Evolutionary conservation across 2,329 filamentous ascomycete genomes (phyloP), one percentile per base, ranked within the genome.

Genomic region (Alternaria metachromatica): DNA sequence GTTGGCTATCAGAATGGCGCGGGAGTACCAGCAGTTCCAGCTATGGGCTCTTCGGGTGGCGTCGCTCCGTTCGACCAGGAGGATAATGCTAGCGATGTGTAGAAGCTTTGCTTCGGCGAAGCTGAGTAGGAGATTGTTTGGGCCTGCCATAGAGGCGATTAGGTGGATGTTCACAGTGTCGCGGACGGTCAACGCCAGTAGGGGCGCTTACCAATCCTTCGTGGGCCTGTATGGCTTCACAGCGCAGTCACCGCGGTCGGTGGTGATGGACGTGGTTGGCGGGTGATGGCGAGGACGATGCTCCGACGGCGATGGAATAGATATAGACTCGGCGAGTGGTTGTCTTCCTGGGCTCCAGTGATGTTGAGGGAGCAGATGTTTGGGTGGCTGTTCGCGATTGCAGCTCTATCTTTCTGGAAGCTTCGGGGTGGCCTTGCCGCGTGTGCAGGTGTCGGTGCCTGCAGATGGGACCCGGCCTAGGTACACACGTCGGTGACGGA

Each of bases 71-170:
- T 77, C 66, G 53, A 78, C 46, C 23, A 75, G 64, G 46, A 76
- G 65, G 13, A 76, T 49, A n/a, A 76, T 68, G 63, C 72, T 74
- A 63, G 74, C 63, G 59, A 77, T 66, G 60, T 79, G 69, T 48
- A 80, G 72, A 55, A 80, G 62, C 60, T 70, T 72, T 41, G 71
- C 69, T 74, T 80, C 79, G 59, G 76, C 49, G 37, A 65, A 67
- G 64, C 66, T 76, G 21, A 80, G 68, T 53, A 68, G 72, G 26
- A 80, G 71, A 49, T 78, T 75, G 54, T 64, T 66, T 43, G 70
- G 50, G 61, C 68, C 72, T 78, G 76, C 76, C 77, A 78, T 79
- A 63, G 49, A 55, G 60, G 63, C 67, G 62, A 70, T 68, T 69
- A 72, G 72, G 62, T 46, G 62, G 60, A 55, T 33, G 20, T 46